Percentiles rank a stretch among this genome's conserved stretches.
These are phyloP conservation scores for Lichtheimia corymbifera DNA, from an alignment of 371 early-diverging fungal species.

Conservation along the genomic window DNA sequence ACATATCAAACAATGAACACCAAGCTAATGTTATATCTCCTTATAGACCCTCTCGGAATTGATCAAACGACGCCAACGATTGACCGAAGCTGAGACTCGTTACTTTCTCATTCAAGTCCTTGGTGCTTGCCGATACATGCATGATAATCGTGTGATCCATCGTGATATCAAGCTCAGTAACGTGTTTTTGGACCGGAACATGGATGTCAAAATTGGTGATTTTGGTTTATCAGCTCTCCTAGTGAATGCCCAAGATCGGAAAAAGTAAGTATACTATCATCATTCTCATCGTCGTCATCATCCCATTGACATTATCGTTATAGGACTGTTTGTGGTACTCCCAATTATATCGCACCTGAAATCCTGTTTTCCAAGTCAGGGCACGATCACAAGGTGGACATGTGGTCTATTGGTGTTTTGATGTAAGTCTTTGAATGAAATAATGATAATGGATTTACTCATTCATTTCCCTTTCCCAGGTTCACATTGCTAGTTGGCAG, in stretches of 20 bases:
- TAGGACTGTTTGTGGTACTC: constrained; percentile 97
- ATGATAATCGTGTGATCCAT: constrained; percentile 86
- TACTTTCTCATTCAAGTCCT: constrained; percentile 88
- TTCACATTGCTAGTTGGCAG: constrained; percentile 92
- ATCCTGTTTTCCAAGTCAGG: constrained; percentile 86
- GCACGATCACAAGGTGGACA: constrained; percentile 96
- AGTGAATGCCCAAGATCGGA: constrained; percentile 75
- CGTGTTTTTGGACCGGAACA: constrained; percentile 81
- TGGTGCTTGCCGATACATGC: constrained; percentile 86
- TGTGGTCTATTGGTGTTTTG: constrained; percentile 98
- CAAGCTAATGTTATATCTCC: background rate
- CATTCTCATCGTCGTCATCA: background rate
- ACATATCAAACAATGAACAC: background rate
- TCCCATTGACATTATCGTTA: background rate
- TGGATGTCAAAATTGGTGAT: constrained; percentile 95
- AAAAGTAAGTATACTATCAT: constrained; percentile 63
- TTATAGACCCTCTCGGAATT: constrained; percentile 81
- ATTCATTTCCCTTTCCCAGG: constrained; percentile 27
- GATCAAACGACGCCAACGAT: constrained; percentile 71
- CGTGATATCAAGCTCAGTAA: constrained; percentile 98
- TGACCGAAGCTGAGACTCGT: constrained; percentile 91
- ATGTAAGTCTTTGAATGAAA: constrained; percentile 57
- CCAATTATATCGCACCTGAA: constrained; percentile 99
- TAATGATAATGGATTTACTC: constrained; percentile 7
- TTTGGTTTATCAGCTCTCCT: constrained; percentile 95